A percentile compares a stretch with the other conserved stretches of the same genome.
Evolutionary conservation across 2,329 filamentous ascomycete genomes (phyloP).

Genomic region (Trichothecium sympodiale): DNA sequence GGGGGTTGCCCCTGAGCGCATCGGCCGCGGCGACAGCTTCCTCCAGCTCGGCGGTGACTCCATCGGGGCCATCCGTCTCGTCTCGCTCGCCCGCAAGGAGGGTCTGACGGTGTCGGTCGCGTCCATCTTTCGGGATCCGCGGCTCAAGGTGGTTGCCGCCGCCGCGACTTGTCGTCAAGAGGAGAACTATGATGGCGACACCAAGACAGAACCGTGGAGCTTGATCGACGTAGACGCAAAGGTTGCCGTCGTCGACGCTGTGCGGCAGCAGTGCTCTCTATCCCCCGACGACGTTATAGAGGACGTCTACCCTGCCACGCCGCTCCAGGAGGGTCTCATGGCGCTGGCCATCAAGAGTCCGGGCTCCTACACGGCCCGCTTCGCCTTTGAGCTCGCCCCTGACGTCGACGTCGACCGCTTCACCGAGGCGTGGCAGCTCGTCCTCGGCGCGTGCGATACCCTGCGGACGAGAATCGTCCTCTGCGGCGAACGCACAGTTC

Average conservation of each 20-base stretch:
- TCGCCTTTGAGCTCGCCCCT: conserved; percentile 11
- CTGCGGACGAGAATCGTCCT: conserved; percentile 7
- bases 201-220: no score
- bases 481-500: background rate
- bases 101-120: conserved; percentile 1
- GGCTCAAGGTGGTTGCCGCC: no score
- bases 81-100: background rate
- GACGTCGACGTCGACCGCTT: conserved; percentile 12
- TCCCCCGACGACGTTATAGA: conserved; percentile 1
- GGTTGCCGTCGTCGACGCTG: no score
- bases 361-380: conserved; percentile 24
- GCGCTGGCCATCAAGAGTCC: conserved; percentile 19
- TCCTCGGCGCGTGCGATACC: conserved; percentile 3
- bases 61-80: conserved; percentile 10
- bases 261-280: conserved; percentile 1
- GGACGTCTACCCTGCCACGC: conserved; percentile 28
- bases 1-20: conserved; percentile 1
- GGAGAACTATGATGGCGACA: no score
- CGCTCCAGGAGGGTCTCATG: conserved; percentile 28
- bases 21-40: conserved; percentile 8
- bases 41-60: conserved; percentile 11
- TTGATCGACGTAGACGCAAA: no score
- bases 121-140: conserved; percentile 4
- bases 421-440: conserved; percentile 15
- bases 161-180: no score